Percentiles rank a stretch among this genome's conserved stretches.
Evolutionary conservation across 2,329 filamentous ascomycete species (phyloP).

Genomic region (Pseudogymnoascus verrucosus): DNA sequence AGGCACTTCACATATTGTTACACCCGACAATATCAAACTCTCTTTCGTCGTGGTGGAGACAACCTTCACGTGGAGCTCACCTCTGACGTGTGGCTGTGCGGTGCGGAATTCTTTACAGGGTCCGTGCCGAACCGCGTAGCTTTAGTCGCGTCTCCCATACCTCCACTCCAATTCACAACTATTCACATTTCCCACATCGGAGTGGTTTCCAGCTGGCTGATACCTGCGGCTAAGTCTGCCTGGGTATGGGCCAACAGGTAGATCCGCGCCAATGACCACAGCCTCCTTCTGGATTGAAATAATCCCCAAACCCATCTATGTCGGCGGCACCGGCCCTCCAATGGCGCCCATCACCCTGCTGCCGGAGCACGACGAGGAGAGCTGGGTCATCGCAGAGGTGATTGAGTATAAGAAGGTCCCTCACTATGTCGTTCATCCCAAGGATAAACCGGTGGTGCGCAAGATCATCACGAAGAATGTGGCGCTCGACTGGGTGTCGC

Average conservation of each 20-base stretch:
- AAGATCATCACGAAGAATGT: slow-evolving; percentile 44
- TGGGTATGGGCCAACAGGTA: slow-evolving; percentile 3
- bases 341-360: slow-evolving; percentile 40
- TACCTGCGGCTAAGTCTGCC: slow-evolving; percentile 9
- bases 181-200: background rate
- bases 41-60: background rate
- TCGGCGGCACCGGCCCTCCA: slow-evolving; percentile 40
- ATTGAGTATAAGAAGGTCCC: slow-evolving; percentile 36
- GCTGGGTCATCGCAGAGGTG: slow-evolving; percentile 45
- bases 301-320: slow-evolving; percentile 25
- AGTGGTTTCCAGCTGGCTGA: slow-evolving; percentile 11
- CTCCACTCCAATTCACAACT: background rate
- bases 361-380: slow-evolving; percentile 42
- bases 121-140: background rate
- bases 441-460: slow-evolving; percentile 33
- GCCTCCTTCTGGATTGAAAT: slow-evolving; percentile 19
- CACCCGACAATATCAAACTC: background rate
- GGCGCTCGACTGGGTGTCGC: slow-evolving; percentile 51
- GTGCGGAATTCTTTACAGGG: background rate
- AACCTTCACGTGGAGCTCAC: background rate
- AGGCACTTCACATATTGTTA: background rate
- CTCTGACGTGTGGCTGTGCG: background rate
- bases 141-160: background rate
- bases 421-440: slow-evolving; percentile 21
- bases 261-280: slow-evolving; percentile 8